A percentile compares a stretch with the other conserved stretches of the same genome.
phyloP scores from a whole-genome alignment of 2,329 filamentous ascomycete genomes.

The Rhytidhysteron rufulum region DNA sequence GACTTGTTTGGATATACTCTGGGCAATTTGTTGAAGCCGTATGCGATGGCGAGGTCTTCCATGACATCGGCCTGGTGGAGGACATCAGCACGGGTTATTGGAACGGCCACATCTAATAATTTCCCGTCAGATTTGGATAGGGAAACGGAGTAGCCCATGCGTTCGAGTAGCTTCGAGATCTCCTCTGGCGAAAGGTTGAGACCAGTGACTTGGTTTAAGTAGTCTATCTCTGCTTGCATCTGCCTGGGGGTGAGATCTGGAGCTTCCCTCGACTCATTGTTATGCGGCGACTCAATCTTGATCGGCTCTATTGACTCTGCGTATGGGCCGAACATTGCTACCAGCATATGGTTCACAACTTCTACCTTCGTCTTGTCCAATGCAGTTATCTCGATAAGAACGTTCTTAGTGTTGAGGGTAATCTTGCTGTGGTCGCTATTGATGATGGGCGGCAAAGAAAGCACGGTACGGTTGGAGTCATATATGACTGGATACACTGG shows the following conservation, averaged over 20 bases:
- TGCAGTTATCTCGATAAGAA: slow-evolving; percentile 96
- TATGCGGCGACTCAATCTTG: slow-evolving; percentile 88
- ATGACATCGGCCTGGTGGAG: slow-evolving; percentile 97
- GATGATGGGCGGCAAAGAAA: slow-evolving; percentile 95
- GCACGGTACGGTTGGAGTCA: slow-evolving; percentile 80
- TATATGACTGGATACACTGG: slow-evolving; percentile 95
- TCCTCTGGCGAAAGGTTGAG: slow-evolving; percentile 69
- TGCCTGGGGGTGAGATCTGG: slow-evolving; percentile 75
- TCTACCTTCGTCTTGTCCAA: slow-evolving; percentile 95
- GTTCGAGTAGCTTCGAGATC: slow-evolving; percentile 75
- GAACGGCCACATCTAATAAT: slow-evolving; percentile 76
- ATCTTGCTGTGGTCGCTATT: slow-evolving; percentile 98
- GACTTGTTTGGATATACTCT: slow-evolving; percentile 82
- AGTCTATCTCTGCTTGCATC: slow-evolving; percentile 81
- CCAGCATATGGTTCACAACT: slow-evolving; percentile 91
- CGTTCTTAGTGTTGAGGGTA: slow-evolving; percentile 80
- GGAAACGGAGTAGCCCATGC: slow-evolving; percentile 82
- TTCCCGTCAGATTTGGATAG: slow-evolving; percentile 66
- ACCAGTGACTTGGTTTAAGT: slow-evolving; percentile 90
- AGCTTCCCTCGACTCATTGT: slow-evolving; percentile 73
- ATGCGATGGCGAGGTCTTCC: slow-evolving; percentile 95
- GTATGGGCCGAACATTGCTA: slow-evolving; percentile 95
- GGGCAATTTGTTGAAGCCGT: slow-evolving; percentile 95
- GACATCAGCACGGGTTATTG: slow-evolving; percentile 87
- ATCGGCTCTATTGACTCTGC: slow-evolving; percentile 92